Conservation (phyloP, 2,329 filamentous ascomycete species). For the Penicillium fuscoglaucum region DNA sequence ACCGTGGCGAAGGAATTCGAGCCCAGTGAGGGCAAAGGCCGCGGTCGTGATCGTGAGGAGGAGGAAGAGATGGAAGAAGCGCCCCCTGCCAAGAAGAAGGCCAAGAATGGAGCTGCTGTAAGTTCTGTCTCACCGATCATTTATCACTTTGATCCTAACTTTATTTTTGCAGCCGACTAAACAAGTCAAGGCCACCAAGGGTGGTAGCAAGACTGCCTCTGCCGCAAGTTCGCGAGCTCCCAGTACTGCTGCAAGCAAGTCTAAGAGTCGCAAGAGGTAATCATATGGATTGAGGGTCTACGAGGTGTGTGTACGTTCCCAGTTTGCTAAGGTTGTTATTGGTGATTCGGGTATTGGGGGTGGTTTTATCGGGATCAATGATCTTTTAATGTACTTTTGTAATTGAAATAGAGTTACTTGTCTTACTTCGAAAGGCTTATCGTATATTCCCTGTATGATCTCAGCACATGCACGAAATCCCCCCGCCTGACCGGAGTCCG, state of each 20-base stretch:
- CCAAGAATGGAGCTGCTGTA: conserved; percentile 86
- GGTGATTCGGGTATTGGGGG: conserved; percentile 8
- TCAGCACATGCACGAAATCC: background rate
- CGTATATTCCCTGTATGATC: conserved; percentile 6
- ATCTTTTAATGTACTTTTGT: conserved; percentile 16
- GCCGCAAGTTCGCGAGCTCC: conserved; percentile 78
- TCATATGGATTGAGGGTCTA: conserved; percentile 1
- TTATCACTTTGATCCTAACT: conserved; percentile 8
- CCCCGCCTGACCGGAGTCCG: conserved; percentile 13
- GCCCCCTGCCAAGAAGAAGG: conserved; percentile 90
- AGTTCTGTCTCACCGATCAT: conserved; percentile 32
- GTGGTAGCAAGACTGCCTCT: conserved; percentile 71
- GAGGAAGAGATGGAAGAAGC: conserved; percentile 82
- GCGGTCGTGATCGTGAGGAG: conserved; percentile 62
- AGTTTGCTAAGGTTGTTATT: conserved; percentile 8
- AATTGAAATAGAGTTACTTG: conserved; percentile 15
- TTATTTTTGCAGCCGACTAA: conserved; percentile 70
- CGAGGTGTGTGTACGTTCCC: background rate
- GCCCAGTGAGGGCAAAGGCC: conserved; percentile 71
- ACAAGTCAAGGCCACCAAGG: conserved; percentile 82
- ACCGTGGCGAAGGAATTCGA: conserved; percentile 96
- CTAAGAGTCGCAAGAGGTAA: conserved; percentile 53
- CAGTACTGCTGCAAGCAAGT: conserved; percentile 67
- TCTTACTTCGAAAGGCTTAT: conserved; percentile 16
- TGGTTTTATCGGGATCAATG: conserved; percentile 15